Evolutionary conservation across 306 rosid species (phyloP).

Genomic region (Quercus rubra): DNA sequence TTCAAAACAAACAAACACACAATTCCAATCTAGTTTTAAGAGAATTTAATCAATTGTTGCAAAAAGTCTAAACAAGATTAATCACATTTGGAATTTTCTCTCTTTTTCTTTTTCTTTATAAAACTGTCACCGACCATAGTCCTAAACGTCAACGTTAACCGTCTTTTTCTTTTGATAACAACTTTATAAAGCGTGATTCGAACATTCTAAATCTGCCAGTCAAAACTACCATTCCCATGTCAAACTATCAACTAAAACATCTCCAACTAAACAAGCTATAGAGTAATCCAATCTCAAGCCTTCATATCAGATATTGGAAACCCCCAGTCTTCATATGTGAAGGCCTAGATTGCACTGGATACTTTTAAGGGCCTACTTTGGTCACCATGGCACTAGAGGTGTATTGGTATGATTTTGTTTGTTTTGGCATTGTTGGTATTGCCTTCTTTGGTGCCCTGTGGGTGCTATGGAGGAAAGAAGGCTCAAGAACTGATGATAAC

Average conservation of each 20-base stretch:
- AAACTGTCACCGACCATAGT: neutral
- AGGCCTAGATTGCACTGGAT: neutral
- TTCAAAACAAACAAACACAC: too few relatives aligned
- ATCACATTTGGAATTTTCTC: neutral
- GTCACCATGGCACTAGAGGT: slow-evolving; percentile 41
- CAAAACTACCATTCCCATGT: slow-evolving; percentile 47
- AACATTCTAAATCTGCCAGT: slow-evolving; percentile 27
- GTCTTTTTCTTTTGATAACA: neutral
- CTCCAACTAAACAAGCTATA: slow-evolving; percentile 1
- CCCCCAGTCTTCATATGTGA: neutral
- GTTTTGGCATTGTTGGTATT: slow-evolving; percentile 50
- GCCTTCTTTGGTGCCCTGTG: slow-evolving; percentile 41
- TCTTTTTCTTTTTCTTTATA: neutral
- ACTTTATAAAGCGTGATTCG: neutral
- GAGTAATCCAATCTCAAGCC: neutral
- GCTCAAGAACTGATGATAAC: slow-evolving; percentile 22
- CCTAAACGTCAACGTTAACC: neutral
- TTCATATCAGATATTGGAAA: neutral
- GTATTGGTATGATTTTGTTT: slow-evolving; percentile 72
- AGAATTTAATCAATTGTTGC: neutral
- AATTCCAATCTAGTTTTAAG: too few relatives aligned
- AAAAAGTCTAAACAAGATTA: neutral
- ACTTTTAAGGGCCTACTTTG: neutral
- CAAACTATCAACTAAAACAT: slow-evolving; percentile 14
- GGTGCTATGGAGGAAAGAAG: slow-evolving; percentile 51